A percentile compares a stretch with the other conserved stretches of the same genome.
These are phyloP conservation scores for Chytriomyces hyalinus DNA, from an alignment of 192 early-diverging fungal species.

Conservation along the genomic window DNA sequence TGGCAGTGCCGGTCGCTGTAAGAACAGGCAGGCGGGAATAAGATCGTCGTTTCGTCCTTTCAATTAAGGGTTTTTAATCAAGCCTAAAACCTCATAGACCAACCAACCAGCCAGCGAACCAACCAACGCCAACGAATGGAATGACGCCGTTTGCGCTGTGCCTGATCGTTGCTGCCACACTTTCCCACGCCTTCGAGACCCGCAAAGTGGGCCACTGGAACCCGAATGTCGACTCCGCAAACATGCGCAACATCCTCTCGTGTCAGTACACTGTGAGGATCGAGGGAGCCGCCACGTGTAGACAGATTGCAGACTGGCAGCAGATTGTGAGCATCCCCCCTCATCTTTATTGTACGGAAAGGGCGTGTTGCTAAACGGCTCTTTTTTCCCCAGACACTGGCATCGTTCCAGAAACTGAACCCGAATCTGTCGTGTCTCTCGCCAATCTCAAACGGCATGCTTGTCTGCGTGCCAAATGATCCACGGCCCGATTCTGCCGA, in stretches of 20 bases:
- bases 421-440: not conserved
- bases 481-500: not conserved
- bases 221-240: not conserved
- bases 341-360: no score
- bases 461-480: not conserved
- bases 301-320: constrained; percentile 58
- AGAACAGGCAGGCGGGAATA: not conserved
- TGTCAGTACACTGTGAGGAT: constrained; percentile 20
- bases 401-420: not conserved
- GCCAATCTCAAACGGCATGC: not conserved
- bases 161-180: not conserved
- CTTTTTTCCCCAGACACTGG: not conserved
- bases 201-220: not conserved
- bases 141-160: not conserved
- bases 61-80: no score
- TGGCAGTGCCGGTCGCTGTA: not conserved
- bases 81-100: no score
- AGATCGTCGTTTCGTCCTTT: no score
- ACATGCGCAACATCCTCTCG: not conserved
- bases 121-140: no score
- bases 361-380: no score
- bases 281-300: constrained; percentile 51
- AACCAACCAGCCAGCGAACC: no score
- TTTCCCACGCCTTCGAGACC: not conserved
- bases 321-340: not conserved